These are phyloP conservation scores for Salicornia ramosissima DNA, from an alignment of 148 eudicot genomes.

Conservation along the genomic window DNA sequence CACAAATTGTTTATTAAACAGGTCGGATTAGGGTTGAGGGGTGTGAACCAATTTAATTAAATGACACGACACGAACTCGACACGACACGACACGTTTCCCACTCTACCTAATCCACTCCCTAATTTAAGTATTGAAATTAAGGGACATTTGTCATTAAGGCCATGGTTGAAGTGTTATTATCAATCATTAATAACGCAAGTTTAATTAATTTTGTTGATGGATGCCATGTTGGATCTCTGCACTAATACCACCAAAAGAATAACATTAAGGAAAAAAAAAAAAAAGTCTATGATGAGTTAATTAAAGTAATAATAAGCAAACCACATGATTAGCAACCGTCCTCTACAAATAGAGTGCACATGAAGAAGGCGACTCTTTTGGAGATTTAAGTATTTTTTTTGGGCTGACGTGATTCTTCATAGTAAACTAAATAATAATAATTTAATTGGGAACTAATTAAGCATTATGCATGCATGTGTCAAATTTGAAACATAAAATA, in stretches of 20 bases:
- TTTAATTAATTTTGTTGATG: constrained; percentile 17
- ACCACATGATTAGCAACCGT: constrained; percentile 19
- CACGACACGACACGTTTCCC: too few relatives aligned
- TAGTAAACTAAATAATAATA: too few relatives aligned
- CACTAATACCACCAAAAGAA: constrained; percentile 4
- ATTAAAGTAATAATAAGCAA: background rate
- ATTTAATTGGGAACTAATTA: too few relatives aligned
- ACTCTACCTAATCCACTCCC: background rate
- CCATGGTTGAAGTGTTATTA: background rate
- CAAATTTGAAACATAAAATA: too few relatives aligned
- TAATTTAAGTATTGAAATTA: background rate
- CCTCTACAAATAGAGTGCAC: constrained; percentile 12
- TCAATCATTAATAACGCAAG: too few relatives aligned
- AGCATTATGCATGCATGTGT: too few relatives aligned
- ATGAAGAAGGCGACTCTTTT: constrained; percentile 14
- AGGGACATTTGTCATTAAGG: constrained; percentile 8
- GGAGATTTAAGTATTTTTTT: background rate
- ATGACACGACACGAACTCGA: too few relatives aligned
- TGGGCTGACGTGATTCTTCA: background rate
- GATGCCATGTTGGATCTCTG: constrained; percentile 13
- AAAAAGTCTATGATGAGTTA: background rate
- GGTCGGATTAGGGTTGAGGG: too few relatives aligned
- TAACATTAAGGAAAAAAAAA: background rate
- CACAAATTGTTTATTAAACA: too few relatives aligned
- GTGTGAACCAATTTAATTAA: too few relatives aligned